Base-by-base conservation (phyloP, 768 basidiomycete genomes). In the Chalciporus piperatus region DNA sequence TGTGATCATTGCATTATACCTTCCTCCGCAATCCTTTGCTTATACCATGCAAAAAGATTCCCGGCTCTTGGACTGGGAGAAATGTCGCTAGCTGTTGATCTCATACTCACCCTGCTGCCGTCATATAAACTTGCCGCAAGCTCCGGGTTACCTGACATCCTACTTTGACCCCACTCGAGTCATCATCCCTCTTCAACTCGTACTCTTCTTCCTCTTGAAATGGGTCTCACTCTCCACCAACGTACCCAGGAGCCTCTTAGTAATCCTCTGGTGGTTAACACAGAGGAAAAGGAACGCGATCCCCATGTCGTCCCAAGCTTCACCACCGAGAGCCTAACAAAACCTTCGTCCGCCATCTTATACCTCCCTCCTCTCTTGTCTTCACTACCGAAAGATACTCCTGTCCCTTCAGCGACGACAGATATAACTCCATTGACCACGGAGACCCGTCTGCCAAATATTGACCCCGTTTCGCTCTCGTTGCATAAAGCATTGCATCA, bases 301-400 rank as follows among this genome's bases (percentile, higher is more conserved):
- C 85, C 83, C 16, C 87, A 87, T 59, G 59, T 69, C 17, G 54
- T 81, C 4, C 86, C 87, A 6, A 66, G 64, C 3, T 86, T 87
- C 59, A 70, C 73, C 52, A 59, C 67, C 6, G 58, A 62, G 30
- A 70, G 66, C 46, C 55, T 72, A 27, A 63, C 65, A 39, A 66
- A 64, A n/a, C 76, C 69, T 22, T 56, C 66, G 22, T 60, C 66
- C 3, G 80, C 83, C 5, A 74, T 92, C 39, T 73, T 95, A 22
- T 95, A 92, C 67, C 81, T 93, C 17, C 93, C 91, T 3, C 93
- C 91, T 3, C 76, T 93, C 14, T 76, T 95, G 17, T 93, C 91
- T 1, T 87, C 85, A 22, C 75, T 91, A 1, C 89, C 88, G 10
- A 67, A 70, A 22, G 67, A 69, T 28, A 54, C 78, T 33, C 60